Evolutionary conservation across 1,284 basidiomycete genomes (phyloP).

Genomic region (Cerrena zonata): DNA sequence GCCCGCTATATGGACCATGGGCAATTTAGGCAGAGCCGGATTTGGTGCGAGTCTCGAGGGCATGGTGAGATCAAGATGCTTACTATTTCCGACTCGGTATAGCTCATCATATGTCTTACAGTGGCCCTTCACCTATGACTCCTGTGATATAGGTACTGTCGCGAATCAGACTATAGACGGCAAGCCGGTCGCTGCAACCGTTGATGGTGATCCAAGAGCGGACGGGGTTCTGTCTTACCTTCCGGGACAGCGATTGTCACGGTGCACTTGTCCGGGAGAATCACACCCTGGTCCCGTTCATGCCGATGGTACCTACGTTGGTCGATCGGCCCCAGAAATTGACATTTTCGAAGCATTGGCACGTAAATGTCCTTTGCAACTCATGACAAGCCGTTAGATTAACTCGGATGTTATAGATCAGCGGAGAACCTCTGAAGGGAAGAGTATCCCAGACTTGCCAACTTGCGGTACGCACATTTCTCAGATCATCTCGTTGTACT

Average conservation of each 20-base stretch:
- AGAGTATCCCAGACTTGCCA: conserved; percentile 41
- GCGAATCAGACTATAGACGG: conserved; percentile 36
- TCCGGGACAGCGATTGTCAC: conserved; percentile 39
- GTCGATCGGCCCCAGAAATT: conserved; percentile 44
- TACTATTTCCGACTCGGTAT: background rate
- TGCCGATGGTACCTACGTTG: conserved; percentile 45
- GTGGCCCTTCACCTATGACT: conserved; percentile 47
- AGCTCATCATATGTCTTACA: conserved; percentile 9
- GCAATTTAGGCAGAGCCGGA: conserved; percentile 45
- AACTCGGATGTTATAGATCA: conserved; percentile 14
- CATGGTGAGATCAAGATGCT: conserved; percentile 17
- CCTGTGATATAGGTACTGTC: conserved; percentile 50
- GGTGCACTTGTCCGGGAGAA: conserved; percentile 49
- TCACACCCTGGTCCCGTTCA: conserved; percentile 51
- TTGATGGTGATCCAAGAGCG: conserved; percentile 36
- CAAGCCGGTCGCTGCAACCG: conserved; percentile 29
- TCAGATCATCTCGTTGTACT: background rate
- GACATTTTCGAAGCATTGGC: conserved; percentile 33
- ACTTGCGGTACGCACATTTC: conserved; percentile 31
- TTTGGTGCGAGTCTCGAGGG: conserved; percentile 49
- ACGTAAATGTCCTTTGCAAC: background rate
- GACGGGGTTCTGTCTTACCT: conserved; percentile 35
- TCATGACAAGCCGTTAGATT: background rate
- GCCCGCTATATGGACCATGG: conserved; percentile 45
- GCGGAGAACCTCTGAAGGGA: conserved; percentile 18